These are phyloP conservation scores for Cnidoscolus chayamansa DNA, from an alignment of 441 rosid genomes.

Conservation along the genomic window DNA sequence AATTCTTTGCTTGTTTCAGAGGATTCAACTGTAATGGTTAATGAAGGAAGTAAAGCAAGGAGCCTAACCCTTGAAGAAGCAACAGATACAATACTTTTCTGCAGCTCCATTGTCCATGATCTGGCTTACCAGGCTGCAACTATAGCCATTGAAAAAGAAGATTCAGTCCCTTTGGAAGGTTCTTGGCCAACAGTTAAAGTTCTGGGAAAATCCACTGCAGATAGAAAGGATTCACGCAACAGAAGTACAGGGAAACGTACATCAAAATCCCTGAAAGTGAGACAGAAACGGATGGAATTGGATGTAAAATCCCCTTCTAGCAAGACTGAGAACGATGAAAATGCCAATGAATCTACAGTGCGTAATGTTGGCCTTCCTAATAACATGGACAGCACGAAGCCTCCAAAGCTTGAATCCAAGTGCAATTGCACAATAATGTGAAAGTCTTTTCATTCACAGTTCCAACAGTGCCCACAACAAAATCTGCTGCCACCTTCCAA, in stretches of 20 bases:
- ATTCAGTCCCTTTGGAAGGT: conserved; percentile 45
- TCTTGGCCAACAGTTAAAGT: conserved; percentile 67
- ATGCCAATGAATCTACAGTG: conserved; percentile 49
- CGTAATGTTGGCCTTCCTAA: conserved; percentile 59
- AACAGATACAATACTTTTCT: conserved; percentile 84
- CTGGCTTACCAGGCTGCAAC: conserved; percentile 79
- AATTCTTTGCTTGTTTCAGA: conserved; percentile 44
- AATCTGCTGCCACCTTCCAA: conserved; percentile 19
- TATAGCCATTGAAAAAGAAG: conserved; percentile 67
- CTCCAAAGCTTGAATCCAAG: conserved; percentile 88
- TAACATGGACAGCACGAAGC: conserved; percentile 59
- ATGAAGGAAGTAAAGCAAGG: conserved; percentile 56
- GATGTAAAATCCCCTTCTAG: conserved; percentile 38
- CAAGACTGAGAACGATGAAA: conserved; percentile 72
- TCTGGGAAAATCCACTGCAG: conserved; percentile 57
- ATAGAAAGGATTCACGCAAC: conserved; percentile 49
- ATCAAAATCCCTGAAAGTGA: conserved; percentile 54
- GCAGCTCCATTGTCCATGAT: conserved; percentile 94
- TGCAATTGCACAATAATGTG: conserved; percentile 99
- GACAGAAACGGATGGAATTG: conserved; percentile 50
- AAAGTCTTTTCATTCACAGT: conserved; percentile 26
- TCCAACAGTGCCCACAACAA: conserved; percentile 12
- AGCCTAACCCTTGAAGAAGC: conserved; percentile 98
- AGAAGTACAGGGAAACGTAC: conserved; percentile 46
- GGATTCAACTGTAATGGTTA: conserved; percentile 64